phyloP scores from a whole-genome alignment of 148 eudicot species.

The Oxyria digyna region DNA sequence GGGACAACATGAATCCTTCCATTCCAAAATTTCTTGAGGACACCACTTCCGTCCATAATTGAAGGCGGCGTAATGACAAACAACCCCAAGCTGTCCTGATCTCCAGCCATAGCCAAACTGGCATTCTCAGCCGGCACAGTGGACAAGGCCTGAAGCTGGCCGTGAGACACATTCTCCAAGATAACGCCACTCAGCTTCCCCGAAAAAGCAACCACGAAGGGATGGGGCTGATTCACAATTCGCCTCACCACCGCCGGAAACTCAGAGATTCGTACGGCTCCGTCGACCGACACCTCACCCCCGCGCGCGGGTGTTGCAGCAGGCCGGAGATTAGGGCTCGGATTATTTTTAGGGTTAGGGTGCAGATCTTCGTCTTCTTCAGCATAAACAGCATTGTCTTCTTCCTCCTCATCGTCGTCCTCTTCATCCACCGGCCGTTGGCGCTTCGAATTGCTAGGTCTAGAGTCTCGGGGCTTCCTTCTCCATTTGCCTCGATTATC shows the following conservation, averaged over 20 bases:
- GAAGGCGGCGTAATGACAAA: constrained; percentile 56
- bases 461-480: constrained; percentile 44
- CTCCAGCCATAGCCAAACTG: constrained; percentile 24
- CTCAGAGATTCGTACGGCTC: constrained; percentile 38
- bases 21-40: constrained; percentile 49
- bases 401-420: constrained; percentile 39
- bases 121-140: constrained; percentile 44
- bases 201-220: constrained; percentile 36
- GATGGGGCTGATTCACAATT: constrained; percentile 37
- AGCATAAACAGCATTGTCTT: constrained; percentile 37
- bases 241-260: constrained; percentile 53
- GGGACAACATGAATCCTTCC: constrained; percentile 58
- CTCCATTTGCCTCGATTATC: constrained; percentile 65
- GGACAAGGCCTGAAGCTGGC: constrained; percentile 83
- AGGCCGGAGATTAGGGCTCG: constrained; percentile 5
- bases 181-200: constrained; percentile 12
- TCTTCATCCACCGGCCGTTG: constrained; percentile 27
- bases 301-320: constrained; percentile 13
- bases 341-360: constrained; percentile 23
- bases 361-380: constrained; percentile 42
- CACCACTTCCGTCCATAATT: constrained; percentile 53
- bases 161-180: constrained; percentile 73
- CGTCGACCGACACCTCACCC: constrained; percentile 40
- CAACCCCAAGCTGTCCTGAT: constrained; percentile 24
- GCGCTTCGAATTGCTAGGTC: constrained; percentile 24